Evolutionary conservation across 2,329 filamentous ascomycete genomes (phyloP), one percentile per base, ranked within the genome.

Genomic region (Cladorrhinum sp.): DNA sequence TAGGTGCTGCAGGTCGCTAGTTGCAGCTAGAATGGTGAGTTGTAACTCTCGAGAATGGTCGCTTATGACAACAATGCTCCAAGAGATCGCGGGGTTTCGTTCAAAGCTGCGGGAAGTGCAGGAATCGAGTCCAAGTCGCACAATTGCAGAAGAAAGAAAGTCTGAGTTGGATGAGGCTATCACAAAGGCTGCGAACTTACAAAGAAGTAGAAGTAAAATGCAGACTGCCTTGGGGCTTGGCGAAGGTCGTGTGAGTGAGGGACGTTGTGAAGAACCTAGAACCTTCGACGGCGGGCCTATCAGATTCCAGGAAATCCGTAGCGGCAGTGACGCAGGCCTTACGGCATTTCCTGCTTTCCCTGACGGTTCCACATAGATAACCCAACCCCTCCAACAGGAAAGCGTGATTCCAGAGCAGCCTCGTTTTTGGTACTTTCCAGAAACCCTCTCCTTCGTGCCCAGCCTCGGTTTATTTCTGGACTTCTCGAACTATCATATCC

Each of bases 261-360:
- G 25, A 25, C 22, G 29, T 27, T 25, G 10, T 36, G 55, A 50
- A 60, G 65, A 51, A 64, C 65, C 63, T 68, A 67, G 67, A 68
- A 68, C 57, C 51, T 68, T 68, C 67, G 67, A 66, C 50, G 60
- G 64, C 24, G 56, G 60, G 56, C 67, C 64, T 67, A 67, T 68
- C 62, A 62, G 62, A 51, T 63, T 64, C 60, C 61, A 54, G 50
- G 62, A 57, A 63, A 59, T 23, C 52, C 16, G 29, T 27, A 53
- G 50, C 48, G 32, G 61, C 48, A 59, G 66, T 67, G 66, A 66
- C 65, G 65, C 66, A 67, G 62, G 50, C 53, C 50, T 57, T 64
- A 59, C 64, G n/a, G 64, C 65, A 49, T 45, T 22, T 45, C 41
- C 41, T 45, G 41, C 18, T 45, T 45, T 45, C 41, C 41, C 41